Conservation (phyloP, 495 filamentous ascomycete species). For the Talaromyces stipitatus region DNA sequence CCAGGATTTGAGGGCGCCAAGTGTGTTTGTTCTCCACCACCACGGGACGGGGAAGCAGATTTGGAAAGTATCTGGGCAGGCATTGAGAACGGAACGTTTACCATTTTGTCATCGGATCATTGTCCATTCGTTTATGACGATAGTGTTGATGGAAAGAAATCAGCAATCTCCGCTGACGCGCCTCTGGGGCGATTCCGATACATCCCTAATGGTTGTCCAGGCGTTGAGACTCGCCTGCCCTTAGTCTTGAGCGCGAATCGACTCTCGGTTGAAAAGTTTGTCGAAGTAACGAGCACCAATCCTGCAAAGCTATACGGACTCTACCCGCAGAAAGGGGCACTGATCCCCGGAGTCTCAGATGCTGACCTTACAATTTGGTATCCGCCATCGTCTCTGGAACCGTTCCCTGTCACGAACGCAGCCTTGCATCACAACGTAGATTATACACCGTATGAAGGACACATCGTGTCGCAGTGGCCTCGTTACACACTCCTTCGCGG, state of each 20-base stretch:
- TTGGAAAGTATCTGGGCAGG: conserved; percentile 38
- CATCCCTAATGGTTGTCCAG: conserved; percentile 54
- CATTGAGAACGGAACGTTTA: conserved; percentile 40
- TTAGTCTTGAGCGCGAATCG: conserved; percentile 25
- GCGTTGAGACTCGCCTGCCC: conserved; percentile 52
- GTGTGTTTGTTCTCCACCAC: conserved; percentile 42
- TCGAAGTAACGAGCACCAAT: conserved; percentile 50
- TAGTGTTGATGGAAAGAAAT: conserved; percentile 40
- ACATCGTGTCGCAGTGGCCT: conserved; percentile 25
- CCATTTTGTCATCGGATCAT: conserved; percentile 39
- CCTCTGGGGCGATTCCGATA: conserved; percentile 43
- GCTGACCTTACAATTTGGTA: conserved; percentile 50
- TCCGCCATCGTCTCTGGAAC: conserved; percentile 22
- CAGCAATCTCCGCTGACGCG: conserved; percentile 30
- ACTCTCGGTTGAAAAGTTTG: conserved; percentile 46
- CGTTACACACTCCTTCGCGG: conserved; percentile 23
- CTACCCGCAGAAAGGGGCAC: conserved; percentile 44
- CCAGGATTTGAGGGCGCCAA: conserved; percentile 48
- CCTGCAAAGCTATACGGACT: conserved; percentile 56
- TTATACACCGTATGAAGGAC: conserved; percentile 29
- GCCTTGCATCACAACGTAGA: conserved; percentile 23
- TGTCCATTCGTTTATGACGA: conserved; percentile 48
- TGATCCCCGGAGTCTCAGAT: conserved; percentile 47
- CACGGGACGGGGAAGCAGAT: conserved; percentile 24
- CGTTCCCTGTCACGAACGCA: conserved; percentile 16